Evolutionary conservation across 352 stramenopile species (phyloP).

Genomic region (Bremia lactucae): DNA sequence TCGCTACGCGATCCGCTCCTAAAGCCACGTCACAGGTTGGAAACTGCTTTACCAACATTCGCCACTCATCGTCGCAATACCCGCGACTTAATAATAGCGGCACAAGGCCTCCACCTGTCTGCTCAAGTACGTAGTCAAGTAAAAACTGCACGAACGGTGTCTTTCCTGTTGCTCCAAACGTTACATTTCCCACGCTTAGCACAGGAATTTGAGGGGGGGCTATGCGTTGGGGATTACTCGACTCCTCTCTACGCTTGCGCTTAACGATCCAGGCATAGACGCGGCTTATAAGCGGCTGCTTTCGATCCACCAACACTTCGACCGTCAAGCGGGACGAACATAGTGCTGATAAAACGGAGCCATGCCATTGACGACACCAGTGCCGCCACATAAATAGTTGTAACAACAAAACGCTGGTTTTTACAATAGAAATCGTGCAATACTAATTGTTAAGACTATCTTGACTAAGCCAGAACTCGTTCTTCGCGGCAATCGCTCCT

Average conservation of each 20-base stretch:
- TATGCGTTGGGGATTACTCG: constrained; percentile 15
- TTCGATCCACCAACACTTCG: neutral
- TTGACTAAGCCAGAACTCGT: constrained; percentile 49
- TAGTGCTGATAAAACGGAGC: constrained; percentile 19
- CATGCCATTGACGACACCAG: constrained; percentile 22
- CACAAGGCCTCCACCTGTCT: constrained; percentile 2
- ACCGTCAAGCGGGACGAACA: constrained; percentile 10
- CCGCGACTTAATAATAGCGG: constrained; percentile 47
- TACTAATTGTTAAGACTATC: too few species aligned
- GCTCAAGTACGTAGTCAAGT: constrained; percentile 10
- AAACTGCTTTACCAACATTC: constrained; percentile 37
- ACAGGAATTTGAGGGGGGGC: constrained; percentile 25
- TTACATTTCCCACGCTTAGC: constrained; percentile 63
- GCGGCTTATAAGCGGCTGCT: constrained; percentile 27
- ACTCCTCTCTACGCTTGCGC: constrained; percentile 22
- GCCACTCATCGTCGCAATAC: constrained; percentile 64
- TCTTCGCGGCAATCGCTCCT: constrained; percentile 47
- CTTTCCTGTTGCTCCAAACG: constrained; percentile 65
- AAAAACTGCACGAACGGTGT: constrained; percentile 51
- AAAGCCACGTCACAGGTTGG: constrained; percentile 30
- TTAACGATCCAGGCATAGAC: constrained; percentile 29
- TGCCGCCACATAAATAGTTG: constrained; percentile 19
- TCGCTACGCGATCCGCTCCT: constrained; percentile 14
- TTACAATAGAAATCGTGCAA: too few species aligned
- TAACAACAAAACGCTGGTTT: too few species aligned